Evolutionary conservation across 2,329 filamentous ascomycete genomes (phyloP).

Genomic region (Coccinonectria pachysandricola): DNA sequence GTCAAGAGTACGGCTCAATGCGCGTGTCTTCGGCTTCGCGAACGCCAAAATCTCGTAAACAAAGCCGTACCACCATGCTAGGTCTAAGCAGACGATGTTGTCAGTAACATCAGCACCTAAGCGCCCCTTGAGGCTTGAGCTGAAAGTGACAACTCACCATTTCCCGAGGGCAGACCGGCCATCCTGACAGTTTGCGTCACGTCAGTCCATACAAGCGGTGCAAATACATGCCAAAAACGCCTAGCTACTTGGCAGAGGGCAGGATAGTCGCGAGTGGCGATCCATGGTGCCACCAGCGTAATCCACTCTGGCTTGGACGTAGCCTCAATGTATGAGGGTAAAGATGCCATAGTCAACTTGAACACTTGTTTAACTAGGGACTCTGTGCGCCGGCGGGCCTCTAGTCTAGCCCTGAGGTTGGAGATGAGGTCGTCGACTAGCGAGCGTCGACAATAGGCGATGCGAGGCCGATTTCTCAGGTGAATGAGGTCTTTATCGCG

Average conservation of each 20-base stretch:
- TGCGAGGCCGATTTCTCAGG: no score
- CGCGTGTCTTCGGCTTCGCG: conserved; percentile 28
- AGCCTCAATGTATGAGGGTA: conserved; percentile 47
- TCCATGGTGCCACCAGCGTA: conserved; percentile 33
- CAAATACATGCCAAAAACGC: conserved; percentile 38
- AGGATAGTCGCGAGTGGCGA: conserved; percentile 31
- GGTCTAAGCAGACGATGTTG: no score
- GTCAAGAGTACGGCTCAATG: conserved; percentile 37
- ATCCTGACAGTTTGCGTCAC: conserved; percentile 30
- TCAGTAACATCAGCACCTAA: no score
- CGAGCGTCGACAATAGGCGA: no score
- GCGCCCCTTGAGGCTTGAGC: no score
- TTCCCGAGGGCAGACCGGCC: conserved; percentile 31
- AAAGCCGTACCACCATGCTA: conserved; percentile 39
- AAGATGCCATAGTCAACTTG: conserved; percentile 23
- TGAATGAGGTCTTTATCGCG: no score
- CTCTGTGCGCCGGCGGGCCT: no score
- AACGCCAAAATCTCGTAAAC: conserved; percentile 27
- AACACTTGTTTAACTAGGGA: no score
- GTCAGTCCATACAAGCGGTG: conserved; percentile 42
- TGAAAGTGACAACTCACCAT: no score
- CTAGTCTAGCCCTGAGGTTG: no score
- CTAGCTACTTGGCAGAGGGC: conserved; percentile 38
- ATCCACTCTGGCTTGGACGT: conserved; percentile 38
- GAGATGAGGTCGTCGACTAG: no score